Evolutionary conservation across 495 filamentous ascomycete species (phyloP), one percentile per base, ranked within the genome.

Genomic region (Neurospora hispaniola): DNA sequence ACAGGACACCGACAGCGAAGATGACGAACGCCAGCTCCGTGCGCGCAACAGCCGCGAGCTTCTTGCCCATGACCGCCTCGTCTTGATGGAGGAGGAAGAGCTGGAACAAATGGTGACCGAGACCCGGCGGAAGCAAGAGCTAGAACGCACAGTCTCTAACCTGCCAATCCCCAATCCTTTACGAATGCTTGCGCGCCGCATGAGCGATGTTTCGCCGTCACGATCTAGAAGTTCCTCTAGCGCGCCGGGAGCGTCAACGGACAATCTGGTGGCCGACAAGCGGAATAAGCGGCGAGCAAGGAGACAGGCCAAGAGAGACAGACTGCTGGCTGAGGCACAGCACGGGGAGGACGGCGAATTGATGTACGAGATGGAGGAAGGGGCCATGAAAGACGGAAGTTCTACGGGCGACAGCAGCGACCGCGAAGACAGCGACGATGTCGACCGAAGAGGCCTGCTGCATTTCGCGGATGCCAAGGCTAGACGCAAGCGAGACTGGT

Each of bases 321-420:
- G 85, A 73, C 74, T 88, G 73, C 71, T 86, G 78, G 76, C 81
- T 71, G 81, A 85, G 71, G 83, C 88, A 70, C 75, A 86, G 75
- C 79, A 86, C 59, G 87, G 86, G 8, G 91, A 93, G 77, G 89
- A 93, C 76, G 90, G 91, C 38, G 86, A 90, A 77, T 81, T 95
- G 79, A 92, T 97, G 90, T 93, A 91, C 78, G 92, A 96, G 77
- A 94, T 94, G 92, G 93, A 97, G 77, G 91, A 93, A 76, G 91
- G 93, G 18, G 88, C 89, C 8, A 88, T 89, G 75, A 90, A 90
- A 73, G 89, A 90, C 38, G 90, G 92, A 14, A 85, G 83, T 72
- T 79, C 78, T 7, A 86, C 86, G 0, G 86, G 86, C 71, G 82
- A 84, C 5, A 88, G 85, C 78, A 87, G 85, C 76, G 87, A 88